Evolutionary conservation across 176 grass and related monocot genomes (phyloP), one percentile per base, ranked within the genome.

Genomic region (Oryza brachyantha): DNA sequence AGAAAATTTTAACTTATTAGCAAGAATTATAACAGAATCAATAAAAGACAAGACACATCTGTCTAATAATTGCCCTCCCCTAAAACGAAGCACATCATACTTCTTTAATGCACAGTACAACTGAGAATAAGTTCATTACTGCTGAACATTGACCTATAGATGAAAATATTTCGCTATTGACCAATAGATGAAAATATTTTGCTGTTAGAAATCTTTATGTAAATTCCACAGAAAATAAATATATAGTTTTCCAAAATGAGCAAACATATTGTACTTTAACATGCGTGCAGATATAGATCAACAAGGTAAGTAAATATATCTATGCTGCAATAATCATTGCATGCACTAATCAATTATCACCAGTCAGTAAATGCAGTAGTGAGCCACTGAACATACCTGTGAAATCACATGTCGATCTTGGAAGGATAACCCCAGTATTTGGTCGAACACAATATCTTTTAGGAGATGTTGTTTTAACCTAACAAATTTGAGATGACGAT

Each of bases 401-500:
- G 78, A 94, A 92, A 55, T 82, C 77, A 85, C 91, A 92, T 86
- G 87, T 77, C 76, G 84, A 85, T 69, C 61, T 88, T n/a, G 95
- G 95, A 64, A 86, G 85, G 71, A 97, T 92, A 83, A 97, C 87
- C 54, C 95, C 95, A 60, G 77, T 97, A 72, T 97, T 97, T 87
- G 95, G 95, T 61, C 89, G 83, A 68, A 97, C 95, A 67, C 95
- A 90, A 67, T 97, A 97, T 81, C 83, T 83, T 86, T 97, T 97
- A 62, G 95, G 95, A 41, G 95, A 97, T 83, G 91, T 97, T 65
- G 95, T 97, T 94, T 97, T 97, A 77, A 97, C 95, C 92, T 97
- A 76, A 40, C 32, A 67, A 73, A 57, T 84, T 79, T 32, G 54
- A 63, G 80, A 68, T 45, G 8, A 64, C 17, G 48, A 78, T 37